Conservation (phyloP, 768 basidiomycete genomes). For the Lactifluus subvellereus region DNA sequence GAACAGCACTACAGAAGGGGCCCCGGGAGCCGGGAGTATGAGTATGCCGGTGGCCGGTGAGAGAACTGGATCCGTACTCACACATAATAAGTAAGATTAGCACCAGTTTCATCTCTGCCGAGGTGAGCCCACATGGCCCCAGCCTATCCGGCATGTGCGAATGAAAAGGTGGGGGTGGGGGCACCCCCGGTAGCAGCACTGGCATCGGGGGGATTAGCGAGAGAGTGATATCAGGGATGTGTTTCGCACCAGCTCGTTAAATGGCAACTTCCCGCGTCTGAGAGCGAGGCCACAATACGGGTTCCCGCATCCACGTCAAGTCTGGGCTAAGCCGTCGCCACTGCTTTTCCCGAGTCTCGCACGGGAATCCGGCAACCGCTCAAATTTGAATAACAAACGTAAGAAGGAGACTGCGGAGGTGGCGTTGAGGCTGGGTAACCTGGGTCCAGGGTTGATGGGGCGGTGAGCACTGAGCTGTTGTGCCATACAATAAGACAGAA, state of each 20-base stretch:
- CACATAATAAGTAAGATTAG: background rate
- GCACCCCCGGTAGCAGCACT: background rate
- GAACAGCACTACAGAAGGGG: background rate
- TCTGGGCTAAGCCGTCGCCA: background rate
- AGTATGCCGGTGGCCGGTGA: background rate
- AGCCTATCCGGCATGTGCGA: background rate
- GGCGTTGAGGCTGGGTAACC: background rate
- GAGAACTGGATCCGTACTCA: background rate
- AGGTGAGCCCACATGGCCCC: conserved; percentile 7
- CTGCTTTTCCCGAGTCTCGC: background rate
- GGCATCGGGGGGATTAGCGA: background rate
- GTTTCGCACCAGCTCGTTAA: background rate
- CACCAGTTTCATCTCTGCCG: background rate
- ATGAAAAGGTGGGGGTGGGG: background rate
- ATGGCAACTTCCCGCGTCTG: background rate
- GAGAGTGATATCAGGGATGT: background rate
- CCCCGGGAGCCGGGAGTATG: background rate
- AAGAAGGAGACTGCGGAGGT: background rate
- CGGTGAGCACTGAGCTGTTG: no score
- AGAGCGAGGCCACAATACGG: background rate
- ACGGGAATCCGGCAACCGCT: background rate
- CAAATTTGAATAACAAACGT: background rate
- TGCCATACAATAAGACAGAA: background rate
- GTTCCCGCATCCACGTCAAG: background rate
- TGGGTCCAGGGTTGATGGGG: no score